Percentiles rank a stretch among this genome's conserved stretches.
phyloP scores from a whole-genome alignment of 495 filamentous ascomycete species.

The Aspergillus sparsus region DNA sequence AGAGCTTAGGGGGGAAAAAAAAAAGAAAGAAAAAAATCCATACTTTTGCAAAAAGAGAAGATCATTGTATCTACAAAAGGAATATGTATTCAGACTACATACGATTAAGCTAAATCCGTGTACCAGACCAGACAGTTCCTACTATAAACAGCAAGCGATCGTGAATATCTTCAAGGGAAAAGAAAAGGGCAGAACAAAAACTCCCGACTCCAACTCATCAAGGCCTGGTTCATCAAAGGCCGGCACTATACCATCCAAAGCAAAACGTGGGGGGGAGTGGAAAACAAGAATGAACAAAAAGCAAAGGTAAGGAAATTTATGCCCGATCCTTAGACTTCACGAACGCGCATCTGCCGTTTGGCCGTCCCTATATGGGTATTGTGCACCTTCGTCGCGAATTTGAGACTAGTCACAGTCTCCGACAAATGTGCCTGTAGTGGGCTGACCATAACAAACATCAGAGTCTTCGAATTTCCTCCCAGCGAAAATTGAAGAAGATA shows the following conservation, averaged over 20 bases:
- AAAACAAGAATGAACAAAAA: too few relatives aligned
- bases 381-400: slow-evolving; percentile 94
- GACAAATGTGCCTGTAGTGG: slow-evolving; percentile 87
- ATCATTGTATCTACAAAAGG: slow-evolving; percentile 4
- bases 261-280: too few relatives aligned
- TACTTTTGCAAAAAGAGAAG: background rate
- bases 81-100: slow-evolving; percentile 13
- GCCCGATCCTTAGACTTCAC: slow-evolving; percentile 40
- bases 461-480: slow-evolving; percentile 92
- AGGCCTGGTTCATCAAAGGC: slow-evolving; percentile 19
- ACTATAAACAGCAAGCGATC: slow-evolving; percentile 17
- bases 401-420: slow-evolving; percentile 92
- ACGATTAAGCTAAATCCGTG: slow-evolving; percentile 24
- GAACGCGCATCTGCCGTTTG: slow-evolving; percentile 69
- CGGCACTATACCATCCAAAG: background rate
- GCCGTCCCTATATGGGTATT: slow-evolving; percentile 89
- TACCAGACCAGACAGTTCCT: slow-evolving; percentile 18
- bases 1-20: too few relatives aligned
- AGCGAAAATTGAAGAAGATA: slow-evolving; percentile 95
- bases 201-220: slow-evolving; percentile 30
- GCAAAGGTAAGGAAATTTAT: background rate
- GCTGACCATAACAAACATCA: slow-evolving; percentile 99
- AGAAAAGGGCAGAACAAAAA: slow-evolving; percentile 10
- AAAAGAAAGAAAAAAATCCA: background rate
- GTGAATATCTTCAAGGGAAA: slow-evolving; percentile 22